Percentiles rank a stretch among this genome's conserved stretches.
phyloP scores from a whole-genome alignment of 768 basidiomycete species.

The Candolleomyces aberdarensis region DNA sequence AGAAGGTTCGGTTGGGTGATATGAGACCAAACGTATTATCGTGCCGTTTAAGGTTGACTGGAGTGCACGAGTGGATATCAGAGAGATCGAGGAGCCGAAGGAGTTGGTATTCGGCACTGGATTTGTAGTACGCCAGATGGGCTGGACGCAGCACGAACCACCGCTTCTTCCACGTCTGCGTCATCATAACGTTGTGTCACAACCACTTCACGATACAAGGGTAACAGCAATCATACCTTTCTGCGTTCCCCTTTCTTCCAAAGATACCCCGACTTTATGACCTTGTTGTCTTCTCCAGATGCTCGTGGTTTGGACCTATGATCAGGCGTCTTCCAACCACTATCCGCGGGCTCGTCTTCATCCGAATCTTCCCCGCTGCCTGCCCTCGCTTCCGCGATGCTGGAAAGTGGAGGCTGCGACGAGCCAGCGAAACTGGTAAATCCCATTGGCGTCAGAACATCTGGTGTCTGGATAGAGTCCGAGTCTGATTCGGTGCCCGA shows the following conservation, averaged over 20 bases:
- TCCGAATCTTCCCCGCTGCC: slow-evolving; percentile 78
- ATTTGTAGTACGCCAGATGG: slow-evolving; percentile 97
- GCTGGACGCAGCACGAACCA: slow-evolving; percentile 96
- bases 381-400: slow-evolving; percentile 72
- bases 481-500: slow-evolving; percentile 88
- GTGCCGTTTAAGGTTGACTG: slow-evolving; percentile 86
- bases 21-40: slow-evolving; percentile 89
- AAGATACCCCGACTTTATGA: slow-evolving; percentile 90
- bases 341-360: slow-evolving; percentile 59
- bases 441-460: slow-evolving; percentile 39
- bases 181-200: neutral
- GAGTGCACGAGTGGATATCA: slow-evolving; percentile 88
- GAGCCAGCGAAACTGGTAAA: slow-evolving; percentile 26
- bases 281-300: slow-evolving; percentile 55
- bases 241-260: slow-evolving; percentile 98
- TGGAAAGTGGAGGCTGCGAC: slow-evolving; percentile 56
- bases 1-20: slow-evolving; percentile 85
- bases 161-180: slow-evolving; percentile 95
- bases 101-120: slow-evolving; percentile 89
- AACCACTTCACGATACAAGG: slow-evolving; percentile 1
- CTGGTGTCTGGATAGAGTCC: slow-evolving; percentile 64
- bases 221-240: slow-evolving; percentile 59
- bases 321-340: slow-evolving; percentile 47
- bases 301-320: slow-evolving; percentile 37
- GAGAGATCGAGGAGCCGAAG: slow-evolving; percentile 82